Conservation (phyloP, 495 filamentous ascomycete species). For the Glonium stellatum region DNA sequence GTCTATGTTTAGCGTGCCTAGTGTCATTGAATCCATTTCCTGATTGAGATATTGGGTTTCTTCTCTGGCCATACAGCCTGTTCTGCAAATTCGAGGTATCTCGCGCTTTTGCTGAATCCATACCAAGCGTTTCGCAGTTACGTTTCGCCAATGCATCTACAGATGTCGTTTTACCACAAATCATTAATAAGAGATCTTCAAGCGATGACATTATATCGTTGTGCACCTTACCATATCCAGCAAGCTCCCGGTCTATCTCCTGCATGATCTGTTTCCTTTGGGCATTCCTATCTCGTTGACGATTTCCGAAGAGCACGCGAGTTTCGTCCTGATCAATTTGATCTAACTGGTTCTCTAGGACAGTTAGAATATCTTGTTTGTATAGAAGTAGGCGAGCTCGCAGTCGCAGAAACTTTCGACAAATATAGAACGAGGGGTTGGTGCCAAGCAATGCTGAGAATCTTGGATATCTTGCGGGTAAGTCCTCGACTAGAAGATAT, state of each 20-base stretch:
- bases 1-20: no score
- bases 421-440: neutral
- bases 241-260: neutral
- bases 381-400: neutral
- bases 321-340: neutral
- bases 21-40: no score
- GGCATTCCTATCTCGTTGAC: neutral
- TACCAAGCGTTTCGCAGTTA: neutral
- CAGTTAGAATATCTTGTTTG: neutral
- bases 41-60: conserved; percentile 37
- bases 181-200: no score
- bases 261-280: neutral
- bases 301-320: neutral
- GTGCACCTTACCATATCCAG: neutral
- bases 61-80: conserved; percentile 23
- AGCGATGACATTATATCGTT: neutral
- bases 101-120: neutral
- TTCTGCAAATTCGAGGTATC: conserved; percentile 28
- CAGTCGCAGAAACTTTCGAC: neutral
- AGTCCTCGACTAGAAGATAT: neutral
- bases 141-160: neutral
- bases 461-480: neutral
- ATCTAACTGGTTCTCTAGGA: neutral
- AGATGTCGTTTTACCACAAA: no score
- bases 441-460: neutral